phyloP scores from a whole-genome alignment of 2,329 filamentous ascomycete genomes.

The Fusarium papillatum region DNA sequence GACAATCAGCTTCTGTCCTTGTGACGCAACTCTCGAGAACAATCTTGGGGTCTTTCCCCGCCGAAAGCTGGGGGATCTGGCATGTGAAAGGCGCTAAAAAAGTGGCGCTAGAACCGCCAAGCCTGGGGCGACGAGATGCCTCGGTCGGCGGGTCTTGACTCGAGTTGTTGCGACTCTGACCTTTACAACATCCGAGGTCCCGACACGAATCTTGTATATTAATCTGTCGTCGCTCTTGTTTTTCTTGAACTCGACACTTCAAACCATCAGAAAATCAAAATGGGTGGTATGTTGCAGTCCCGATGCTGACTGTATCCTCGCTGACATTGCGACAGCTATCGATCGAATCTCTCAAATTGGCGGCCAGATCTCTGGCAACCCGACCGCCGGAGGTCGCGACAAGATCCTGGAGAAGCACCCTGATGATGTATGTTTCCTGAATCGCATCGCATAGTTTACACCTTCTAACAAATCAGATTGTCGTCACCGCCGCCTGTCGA shows the following conservation, averaged over 20 bases:
- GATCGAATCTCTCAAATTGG: slow-evolving; percentile 72
- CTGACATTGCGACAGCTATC: slow-evolving; percentile 57
- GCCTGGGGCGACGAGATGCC: slow-evolving; percentile 46
- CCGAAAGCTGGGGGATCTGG: slow-evolving; percentile 44
- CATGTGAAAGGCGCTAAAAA: slow-evolving; percentile 50
- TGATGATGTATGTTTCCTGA: slow-evolving; percentile 68
- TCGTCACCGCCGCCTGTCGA: slow-evolving; percentile 92
- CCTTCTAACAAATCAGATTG: slow-evolving; percentile 67
- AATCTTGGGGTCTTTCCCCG: slow-evolving; percentile 30
- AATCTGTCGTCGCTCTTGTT: slow-evolving; percentile 3
- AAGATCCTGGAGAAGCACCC: slow-evolving; percentile 75
- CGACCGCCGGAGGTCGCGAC: slow-evolving; percentile 64
- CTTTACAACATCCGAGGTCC: slow-evolving; percentile 45
- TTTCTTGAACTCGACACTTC: slow-evolving; percentile 17
- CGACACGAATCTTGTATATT: slow-evolving; percentile 33
- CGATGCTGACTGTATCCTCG: background rate
- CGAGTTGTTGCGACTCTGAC: slow-evolving; percentile 29
- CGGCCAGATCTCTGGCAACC: slow-evolving; percentile 73
- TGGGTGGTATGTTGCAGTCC: slow-evolving; percentile 47
- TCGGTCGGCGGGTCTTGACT: slow-evolving; percentile 47
- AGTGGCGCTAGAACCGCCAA: slow-evolving; percentile 39
- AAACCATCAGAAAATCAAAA: slow-evolving; percentile 35
- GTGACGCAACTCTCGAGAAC: slow-evolving; percentile 33
- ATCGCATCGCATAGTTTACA: background rate
- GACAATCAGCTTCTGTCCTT: slow-evolving; percentile 22